phyloP scores from a whole-genome alignment of 345 rosid species.

The Gossypium ekmanianum region DNA sequence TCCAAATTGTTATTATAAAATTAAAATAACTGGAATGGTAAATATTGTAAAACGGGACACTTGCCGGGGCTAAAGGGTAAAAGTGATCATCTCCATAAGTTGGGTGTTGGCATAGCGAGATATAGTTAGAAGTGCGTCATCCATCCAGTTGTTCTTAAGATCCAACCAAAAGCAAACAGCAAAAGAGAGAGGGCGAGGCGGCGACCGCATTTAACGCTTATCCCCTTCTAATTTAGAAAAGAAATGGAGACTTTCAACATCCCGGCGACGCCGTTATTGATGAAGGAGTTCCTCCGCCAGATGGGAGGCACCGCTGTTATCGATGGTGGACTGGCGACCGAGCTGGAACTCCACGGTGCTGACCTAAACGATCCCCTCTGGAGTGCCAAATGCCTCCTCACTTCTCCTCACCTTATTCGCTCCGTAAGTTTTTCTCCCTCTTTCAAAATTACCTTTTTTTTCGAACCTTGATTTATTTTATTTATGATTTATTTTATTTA shows the following conservation, averaged over 20 bases:
- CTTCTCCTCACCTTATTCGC: slow-evolving; percentile 67
- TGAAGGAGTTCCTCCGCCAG: slow-evolving; percentile 48
- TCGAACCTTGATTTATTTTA: background rate
- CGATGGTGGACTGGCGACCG: slow-evolving; percentile 85
- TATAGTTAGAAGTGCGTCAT: too few species aligned
- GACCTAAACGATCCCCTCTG: slow-evolving; percentile 83
- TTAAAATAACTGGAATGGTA: background rate
- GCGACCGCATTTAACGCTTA: background rate
- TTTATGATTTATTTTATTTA: background rate
- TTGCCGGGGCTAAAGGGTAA: background rate
- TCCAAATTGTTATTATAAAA: too few species aligned
- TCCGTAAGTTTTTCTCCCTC: slow-evolving; percentile 13
- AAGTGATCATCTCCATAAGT: background rate
- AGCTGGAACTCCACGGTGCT: slow-evolving; percentile 71
- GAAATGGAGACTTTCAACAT: slow-evolving; percentile 28
- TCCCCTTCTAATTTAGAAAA: background rate
- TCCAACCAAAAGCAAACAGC: background rate
- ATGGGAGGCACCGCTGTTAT: slow-evolving; percentile 56
- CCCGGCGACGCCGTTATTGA: slow-evolving; percentile 27
- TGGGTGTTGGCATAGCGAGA: background rate
- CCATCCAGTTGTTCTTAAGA: background rate
- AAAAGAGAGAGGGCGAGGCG: background rate
- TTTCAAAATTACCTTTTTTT: background rate
- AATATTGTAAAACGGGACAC: background rate
- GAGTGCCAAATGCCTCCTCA: slow-evolving; percentile 79